phyloP scores from a whole-genome alignment of 1,284 basidiomycete genomes.

The Puccinia coronata region DNA sequence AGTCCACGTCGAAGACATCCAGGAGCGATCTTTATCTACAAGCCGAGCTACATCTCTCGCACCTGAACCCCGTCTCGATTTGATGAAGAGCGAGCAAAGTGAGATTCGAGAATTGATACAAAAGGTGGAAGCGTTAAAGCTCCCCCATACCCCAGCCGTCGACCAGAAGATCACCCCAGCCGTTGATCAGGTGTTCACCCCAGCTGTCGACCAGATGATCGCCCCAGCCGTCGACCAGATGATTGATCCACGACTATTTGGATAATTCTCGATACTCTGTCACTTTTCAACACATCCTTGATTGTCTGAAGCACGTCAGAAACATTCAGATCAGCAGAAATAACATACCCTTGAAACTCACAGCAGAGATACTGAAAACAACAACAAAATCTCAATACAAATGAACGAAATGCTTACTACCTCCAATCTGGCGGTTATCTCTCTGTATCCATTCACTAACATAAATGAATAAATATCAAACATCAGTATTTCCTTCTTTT shows the following conservation, averaged over 20 bases:
- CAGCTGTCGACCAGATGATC: neutral
- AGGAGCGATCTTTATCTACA: neutral
- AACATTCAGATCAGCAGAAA: too few relatives aligned
- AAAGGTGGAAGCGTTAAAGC: neutral
- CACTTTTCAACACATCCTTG: neutral
- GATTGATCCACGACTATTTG: slow-evolving; percentile 15
- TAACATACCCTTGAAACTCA: too few relatives aligned
- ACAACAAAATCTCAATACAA: neutral
- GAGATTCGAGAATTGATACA: neutral
- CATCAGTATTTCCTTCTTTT: neutral
- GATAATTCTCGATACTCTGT: neutral
- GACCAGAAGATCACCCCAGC: neutral
- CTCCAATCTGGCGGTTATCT: neutral
- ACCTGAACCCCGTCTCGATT: neutral
- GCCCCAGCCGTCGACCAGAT: neutral
- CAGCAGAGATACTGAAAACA: neutral
- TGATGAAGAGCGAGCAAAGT: neutral
- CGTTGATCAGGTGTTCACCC: too few relatives aligned
- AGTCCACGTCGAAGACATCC: neutral
- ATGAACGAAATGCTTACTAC: neutral
- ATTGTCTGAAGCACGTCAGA: too few relatives aligned
- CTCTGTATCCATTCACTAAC: neutral
- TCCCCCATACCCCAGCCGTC: neutral
- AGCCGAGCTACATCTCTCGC: neutral
- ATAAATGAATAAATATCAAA: neutral